Evolutionary conservation across 2,329 filamentous ascomycete genomes (phyloP), one percentile per base, ranked within the genome.

Genomic region (Colletotrichum orbiculare): DNA sequence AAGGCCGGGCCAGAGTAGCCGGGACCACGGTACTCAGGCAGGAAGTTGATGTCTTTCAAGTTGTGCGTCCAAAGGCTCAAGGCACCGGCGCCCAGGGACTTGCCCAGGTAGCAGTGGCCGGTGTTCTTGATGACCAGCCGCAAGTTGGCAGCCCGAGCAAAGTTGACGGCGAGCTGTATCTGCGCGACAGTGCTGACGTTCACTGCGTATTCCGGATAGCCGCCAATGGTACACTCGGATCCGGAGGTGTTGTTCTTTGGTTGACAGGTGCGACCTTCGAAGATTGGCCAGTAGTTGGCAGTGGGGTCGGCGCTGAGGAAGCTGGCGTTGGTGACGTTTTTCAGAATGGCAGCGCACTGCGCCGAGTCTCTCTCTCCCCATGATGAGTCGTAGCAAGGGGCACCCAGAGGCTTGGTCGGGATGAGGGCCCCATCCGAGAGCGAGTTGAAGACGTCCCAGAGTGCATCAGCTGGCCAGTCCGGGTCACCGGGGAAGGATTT

Each of bases 51-150:
- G 4, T 48, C 13, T 65, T 81, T 78, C 33, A 82, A 69, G 60
- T 78, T 72, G 59, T 79, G 74, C 25, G 74, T 81, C 79, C 78
- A 80, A 1, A 82, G 61, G 2, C 72, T 68, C 2, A 82, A 71
- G 1, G 73, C 69, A 1, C 77, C 76, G 0, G 69, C 69, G 0
- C 78, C 79, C 5, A 73, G 73, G 2, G 73, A 76, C 38, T 75
- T 75, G 4, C 81, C 80, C 1, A 77, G 65, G 61, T 69, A 74
- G 66, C 85, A 82, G 67, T 87, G 85, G 33, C 82, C 83, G 0
- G 83, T 87, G 73, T 85, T 83, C 60, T 79, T 79, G 54, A 86
- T 76, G 43, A 84, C 78, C 33, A 86, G 71, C 1, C 83, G 82
- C 53, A 85, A 73, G 69, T 84, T 83, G 5, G 74, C 69, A n/a